These are phyloP conservation scores for Castanospermum australe DNA, from an alignment of 306 rosid genomes.

Conservation along the genomic window DNA sequence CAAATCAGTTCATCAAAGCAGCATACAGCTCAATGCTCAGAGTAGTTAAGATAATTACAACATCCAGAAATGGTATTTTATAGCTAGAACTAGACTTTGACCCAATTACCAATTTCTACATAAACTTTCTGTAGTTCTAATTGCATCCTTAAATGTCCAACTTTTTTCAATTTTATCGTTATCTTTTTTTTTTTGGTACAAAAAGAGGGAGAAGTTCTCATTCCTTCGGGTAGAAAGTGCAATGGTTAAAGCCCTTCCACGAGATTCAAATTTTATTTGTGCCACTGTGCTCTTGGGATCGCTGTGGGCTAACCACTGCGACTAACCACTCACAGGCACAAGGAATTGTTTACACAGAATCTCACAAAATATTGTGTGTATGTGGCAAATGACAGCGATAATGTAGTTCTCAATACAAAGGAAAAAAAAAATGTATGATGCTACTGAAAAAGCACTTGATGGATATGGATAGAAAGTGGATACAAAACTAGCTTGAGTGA, in stretches of 20 bases:
- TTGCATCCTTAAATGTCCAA: not conserved
- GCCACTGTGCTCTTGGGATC: too few relatives aligned
- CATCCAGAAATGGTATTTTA: not conserved
- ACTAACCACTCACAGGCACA: too few relatives aligned
- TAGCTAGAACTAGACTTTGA: not conserved
- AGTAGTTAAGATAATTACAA: not conserved
- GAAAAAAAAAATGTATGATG: not conserved
- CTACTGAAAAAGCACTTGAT: not conserved
- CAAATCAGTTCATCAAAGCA: conserved; percentile 15
- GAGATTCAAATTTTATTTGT: too few relatives aligned
- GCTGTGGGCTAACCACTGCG: too few relatives aligned
- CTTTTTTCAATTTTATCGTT: not conserved
- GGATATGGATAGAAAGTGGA: not conserved
- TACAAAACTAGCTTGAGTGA: too few relatives aligned
- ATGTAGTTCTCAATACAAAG: not conserved
- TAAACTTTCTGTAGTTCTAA: not conserved
- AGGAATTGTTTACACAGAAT: not conserved
- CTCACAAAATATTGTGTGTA: not conserved
- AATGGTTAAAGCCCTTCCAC: too few relatives aligned
- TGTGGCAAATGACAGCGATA: not conserved
- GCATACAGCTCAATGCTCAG: not conserved
- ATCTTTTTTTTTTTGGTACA: too few relatives aligned
- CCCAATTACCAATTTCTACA: not conserved
- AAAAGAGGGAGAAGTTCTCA: too few relatives aligned
- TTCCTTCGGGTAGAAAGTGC: too few relatives aligned